Evolutionary conservation across 192 early-diverging fungal genomes (phyloP).

Genomic region (Umbelopsis sp.): DNA sequence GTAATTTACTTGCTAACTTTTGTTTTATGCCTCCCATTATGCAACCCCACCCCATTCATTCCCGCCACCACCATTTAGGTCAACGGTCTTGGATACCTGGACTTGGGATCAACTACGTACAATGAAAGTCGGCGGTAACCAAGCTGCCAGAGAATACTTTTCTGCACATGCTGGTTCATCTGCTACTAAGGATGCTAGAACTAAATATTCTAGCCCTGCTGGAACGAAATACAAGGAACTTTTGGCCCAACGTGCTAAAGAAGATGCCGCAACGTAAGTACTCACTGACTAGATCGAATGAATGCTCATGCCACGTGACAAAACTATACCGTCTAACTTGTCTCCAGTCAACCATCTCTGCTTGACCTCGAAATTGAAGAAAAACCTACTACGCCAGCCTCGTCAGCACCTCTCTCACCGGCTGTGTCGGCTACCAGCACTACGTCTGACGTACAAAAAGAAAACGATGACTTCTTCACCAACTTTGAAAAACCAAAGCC

Average conservation of each 20-base stretch:
- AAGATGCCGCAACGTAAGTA: slow-evolving; percentile 56
- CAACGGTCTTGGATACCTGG: slow-evolving; percentile 90
- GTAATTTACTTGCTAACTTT: slow-evolving; percentile 36
- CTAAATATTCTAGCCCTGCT: slow-evolving; percentile 78
- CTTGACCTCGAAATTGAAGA: slow-evolving; percentile 26
- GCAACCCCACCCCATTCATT: not conserved
- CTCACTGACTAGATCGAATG: not conserved
- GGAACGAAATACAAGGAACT: slow-evolving; percentile 86
- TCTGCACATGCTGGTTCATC: slow-evolving; percentile 53
- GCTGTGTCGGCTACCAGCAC: slow-evolving; percentile 26
- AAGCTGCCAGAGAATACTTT: slow-evolving; percentile 79
- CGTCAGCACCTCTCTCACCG: not conserved
- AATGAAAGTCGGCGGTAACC: slow-evolving; percentile 91
- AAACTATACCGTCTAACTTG: not conserved
- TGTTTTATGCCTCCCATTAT: not conserved
- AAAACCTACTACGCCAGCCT: not conserved
- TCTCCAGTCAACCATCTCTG: slow-evolving; percentile 26
- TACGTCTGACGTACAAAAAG: slow-evolving; percentile 24
- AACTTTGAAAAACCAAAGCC: slow-evolving; percentile 55
- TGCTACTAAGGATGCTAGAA: slow-evolving; percentile 73
- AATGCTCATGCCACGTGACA: not conserved
- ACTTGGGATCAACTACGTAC: slow-evolving; percentile 87
- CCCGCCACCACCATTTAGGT: slow-evolving; percentile 49
- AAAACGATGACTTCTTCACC: slow-evolving; percentile 69
- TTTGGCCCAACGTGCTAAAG: slow-evolving; percentile 68